phyloP scores from a whole-genome alignment of 2,329 filamentous ascomycete genomes.

The Claviceps purpurea region DNA sequence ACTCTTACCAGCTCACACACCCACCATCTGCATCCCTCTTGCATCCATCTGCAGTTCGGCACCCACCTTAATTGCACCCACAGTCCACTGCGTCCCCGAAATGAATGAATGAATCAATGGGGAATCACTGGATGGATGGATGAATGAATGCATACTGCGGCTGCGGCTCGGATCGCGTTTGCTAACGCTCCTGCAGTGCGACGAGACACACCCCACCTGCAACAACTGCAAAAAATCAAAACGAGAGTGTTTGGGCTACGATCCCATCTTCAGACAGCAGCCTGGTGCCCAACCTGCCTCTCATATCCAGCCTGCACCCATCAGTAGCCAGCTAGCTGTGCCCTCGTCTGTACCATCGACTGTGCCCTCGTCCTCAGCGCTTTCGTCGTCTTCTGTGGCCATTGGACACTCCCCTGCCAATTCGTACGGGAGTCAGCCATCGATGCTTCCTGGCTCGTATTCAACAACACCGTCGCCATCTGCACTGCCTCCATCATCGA shows the following conservation, averaged over 20 bases:
- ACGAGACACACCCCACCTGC: slow-evolving; percentile 88
- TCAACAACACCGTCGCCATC: slow-evolving; percentile 14
- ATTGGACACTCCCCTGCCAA: slow-evolving; percentile 18
- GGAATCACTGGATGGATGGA: too few relatives aligned
- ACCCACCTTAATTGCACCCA: neutral
- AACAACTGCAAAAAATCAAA: slow-evolving; percentile 83
- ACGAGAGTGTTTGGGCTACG: slow-evolving; percentile 75
- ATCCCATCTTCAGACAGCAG: slow-evolving; percentile 70
- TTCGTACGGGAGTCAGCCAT: slow-evolving; percentile 32
- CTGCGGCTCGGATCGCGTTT: neutral
- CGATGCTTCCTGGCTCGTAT: slow-evolving; percentile 31
- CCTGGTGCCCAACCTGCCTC: slow-evolving; percentile 60
- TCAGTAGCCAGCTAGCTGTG: slow-evolving; percentile 17
- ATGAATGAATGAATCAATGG: neutral
- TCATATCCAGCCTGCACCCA: slow-evolving; percentile 26
- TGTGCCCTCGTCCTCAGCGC: slow-evolving; percentile 13
- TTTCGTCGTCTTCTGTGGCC: slow-evolving; percentile 9
- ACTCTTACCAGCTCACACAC: neutral
- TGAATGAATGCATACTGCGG: slow-evolving; percentile 1
- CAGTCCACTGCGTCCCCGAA: neutral
- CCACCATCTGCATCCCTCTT: neutral
- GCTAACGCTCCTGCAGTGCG: slow-evolving; percentile 52
- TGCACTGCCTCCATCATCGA: slow-evolving; percentile 18
- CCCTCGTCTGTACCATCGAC: slow-evolving; percentile 18
- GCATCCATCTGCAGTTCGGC: neutral